Conservation (phyloP, 148 eudicot genomes). For the Rheum nobile region DNA sequence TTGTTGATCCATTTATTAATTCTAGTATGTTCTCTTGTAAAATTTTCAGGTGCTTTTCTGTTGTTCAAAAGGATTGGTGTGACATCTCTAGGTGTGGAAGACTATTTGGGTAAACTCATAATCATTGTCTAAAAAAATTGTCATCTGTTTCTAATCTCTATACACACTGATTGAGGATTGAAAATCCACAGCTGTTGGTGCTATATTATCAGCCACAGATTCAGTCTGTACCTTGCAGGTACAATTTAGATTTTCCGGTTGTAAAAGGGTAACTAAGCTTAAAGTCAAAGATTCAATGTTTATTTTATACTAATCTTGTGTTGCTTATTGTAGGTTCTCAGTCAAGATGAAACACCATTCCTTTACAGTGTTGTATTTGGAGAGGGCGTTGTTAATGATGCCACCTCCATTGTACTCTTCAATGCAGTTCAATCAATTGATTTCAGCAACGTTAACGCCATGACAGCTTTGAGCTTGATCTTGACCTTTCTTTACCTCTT, state of each 20-base stretch:
- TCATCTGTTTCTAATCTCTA: not conserved
- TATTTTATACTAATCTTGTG: not conserved
- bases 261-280: not conserved
- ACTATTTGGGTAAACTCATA: constrained; percentile 29
- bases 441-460: constrained; percentile 35
- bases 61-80: constrained; percentile 28
- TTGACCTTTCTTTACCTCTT: constrained; percentile 73
- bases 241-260: not conserved
- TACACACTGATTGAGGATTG: not conserved
- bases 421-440: constrained; percentile 78
- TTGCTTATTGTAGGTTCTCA: constrained; percentile 50
- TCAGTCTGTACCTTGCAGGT: constrained; percentile 27
- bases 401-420: constrained; percentile 90
- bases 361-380: constrained; percentile 84
- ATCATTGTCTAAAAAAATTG: not conserved
- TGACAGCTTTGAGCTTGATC: constrained; percentile 46
- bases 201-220: constrained; percentile 24
- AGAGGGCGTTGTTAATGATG: constrained; percentile 94
- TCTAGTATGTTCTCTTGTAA: not conserved
- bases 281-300: not conserved
- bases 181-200: constrained; percentile 16
- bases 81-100: constrained; percentile 20
- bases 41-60: constrained; percentile 21
- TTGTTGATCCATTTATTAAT: not conserved
- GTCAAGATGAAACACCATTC: constrained; percentile 86